Base-by-base conservation (phyloP, 1,139 yeast species). In the Debaryomycetaceae sp. region DNA sequence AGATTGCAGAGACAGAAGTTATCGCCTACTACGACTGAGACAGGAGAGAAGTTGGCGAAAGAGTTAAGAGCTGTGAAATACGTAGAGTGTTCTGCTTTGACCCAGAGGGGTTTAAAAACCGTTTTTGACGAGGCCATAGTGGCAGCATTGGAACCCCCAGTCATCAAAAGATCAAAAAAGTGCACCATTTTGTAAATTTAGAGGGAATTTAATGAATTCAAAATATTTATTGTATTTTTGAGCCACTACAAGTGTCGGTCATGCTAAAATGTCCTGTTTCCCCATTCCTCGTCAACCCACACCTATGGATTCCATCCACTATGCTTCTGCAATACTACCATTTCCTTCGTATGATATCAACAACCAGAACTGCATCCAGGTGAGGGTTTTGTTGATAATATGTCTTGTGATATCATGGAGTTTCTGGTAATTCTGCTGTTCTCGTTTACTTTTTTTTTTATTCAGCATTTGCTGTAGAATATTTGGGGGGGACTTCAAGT, bases 101-200 rank as follows among this genome's bases (percentile, higher is more conserved):
- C 97, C 45, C 98, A 91, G 72, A 84, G 91, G 65, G 98, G 98
- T 11, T 80, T 91, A 65, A 91, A 91, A 71, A 90, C 95, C 53
- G 97, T 91, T 33, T 91, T 91, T 67, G 98, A 91, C 63, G 97
- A 91, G 68, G 97, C 98, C 36, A 93, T 93, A 49, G 97, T 93
- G 44, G 96, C 96, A 49, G 96, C 96, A 44, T 76, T 89, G 54
- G 96, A 88, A 65, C 96, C 96, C 42, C 96, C 96, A 33, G 91
- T 85, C 47, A 82, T 85, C 60, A 85, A 84, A 65, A 85, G 87
- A 78, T 81, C 83, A 56, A 85, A 83, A 71, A 87, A 86, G 65
- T 90, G 97, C 77, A 78, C 85, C 52, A 83, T 88, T 59, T 81
- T 88, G 65, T 87, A 27, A 27, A 27, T 27, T 27, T 8, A 11